Conservation (phyloP, 164 flowering plant species). For the Houttuynia cordata region DNA sequence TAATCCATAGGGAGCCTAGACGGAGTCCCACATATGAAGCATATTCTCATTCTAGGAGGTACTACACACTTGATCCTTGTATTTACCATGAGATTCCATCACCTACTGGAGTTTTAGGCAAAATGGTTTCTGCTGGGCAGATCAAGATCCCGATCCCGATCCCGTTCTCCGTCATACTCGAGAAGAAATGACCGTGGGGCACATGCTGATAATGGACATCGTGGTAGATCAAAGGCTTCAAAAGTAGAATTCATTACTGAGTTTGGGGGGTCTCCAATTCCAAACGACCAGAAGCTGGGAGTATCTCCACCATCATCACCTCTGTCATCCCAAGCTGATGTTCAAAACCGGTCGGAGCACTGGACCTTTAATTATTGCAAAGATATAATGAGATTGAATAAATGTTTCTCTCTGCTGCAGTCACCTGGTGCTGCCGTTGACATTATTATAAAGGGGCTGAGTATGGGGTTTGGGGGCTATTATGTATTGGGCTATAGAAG, state of each 20-base stretch:
- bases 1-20: slow-evolving; percentile 57
- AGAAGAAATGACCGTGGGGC: slow-evolving; percentile 61
- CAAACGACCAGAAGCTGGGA: slow-evolving; percentile 61
- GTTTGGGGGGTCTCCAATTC: slow-evolving; percentile 71
- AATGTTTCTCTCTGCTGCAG: slow-evolving; percentile 76
- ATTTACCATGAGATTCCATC: neutral
- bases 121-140: slow-evolving; percentile 17
- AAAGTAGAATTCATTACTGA: slow-evolving; percentile 93
- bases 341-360: slow-evolving; percentile 98
- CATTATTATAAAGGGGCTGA: slow-evolving; percentile 42
- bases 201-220: slow-evolving; percentile 54
- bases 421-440: slow-evolving; percentile 36
- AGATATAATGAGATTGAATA: slow-evolving; percentile 60
- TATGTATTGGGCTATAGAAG: slow-evolving; percentile 27
- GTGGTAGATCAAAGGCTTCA: slow-evolving; percentile 57
- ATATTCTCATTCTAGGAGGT: slow-evolving; percentile 90
- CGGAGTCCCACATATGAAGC: slow-evolving; percentile 96
- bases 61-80: neutral
- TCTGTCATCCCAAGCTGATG: slow-evolving; percentile 54
- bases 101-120: neutral
- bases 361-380: slow-evolving; percentile 91
- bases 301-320: slow-evolving; percentile 89
- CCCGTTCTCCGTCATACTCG: slow-evolving; percentile 70
- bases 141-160: slow-evolving; percentile 69
- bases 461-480: slow-evolving; percentile 39